These are phyloP conservation scores for Pseudogymnoascus sp. DNA, from an alignment of 2,329 filamentous ascomycete genomes.

Conservation along the genomic window DNA sequence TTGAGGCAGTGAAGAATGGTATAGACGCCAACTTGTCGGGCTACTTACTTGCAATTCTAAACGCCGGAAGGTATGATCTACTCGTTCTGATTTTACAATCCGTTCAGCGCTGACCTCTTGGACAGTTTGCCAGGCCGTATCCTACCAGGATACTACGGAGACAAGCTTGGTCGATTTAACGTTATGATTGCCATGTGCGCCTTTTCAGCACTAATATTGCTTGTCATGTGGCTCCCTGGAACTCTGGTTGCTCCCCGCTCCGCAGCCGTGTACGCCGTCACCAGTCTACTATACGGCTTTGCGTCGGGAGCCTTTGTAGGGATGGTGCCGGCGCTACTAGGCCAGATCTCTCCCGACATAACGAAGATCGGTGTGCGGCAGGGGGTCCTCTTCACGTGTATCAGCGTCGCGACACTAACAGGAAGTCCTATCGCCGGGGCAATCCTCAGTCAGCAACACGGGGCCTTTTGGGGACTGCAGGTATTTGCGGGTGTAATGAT, in stretches of 20 bases:
- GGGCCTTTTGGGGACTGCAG: slow-evolving; percentile 47
- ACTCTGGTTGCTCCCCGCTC: slow-evolving; percentile 40
- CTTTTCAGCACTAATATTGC: slow-evolving; percentile 37
- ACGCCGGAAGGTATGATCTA: slow-evolving; percentile 30
- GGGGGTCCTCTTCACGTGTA: slow-evolving; percentile 56
- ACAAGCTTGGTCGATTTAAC: slow-evolving; percentile 48
- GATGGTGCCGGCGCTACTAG: slow-evolving; percentile 51
- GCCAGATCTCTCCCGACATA: slow-evolving; percentile 58
- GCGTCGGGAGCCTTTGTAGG: slow-evolving; percentile 44
- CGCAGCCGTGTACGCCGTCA: slow-evolving; percentile 43
- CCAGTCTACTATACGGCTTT: slow-evolving; percentile 59
- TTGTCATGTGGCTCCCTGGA: slow-evolving; percentile 56
- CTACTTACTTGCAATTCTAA: slow-evolving; percentile 48
- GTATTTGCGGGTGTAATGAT: slow-evolving; percentile 51
- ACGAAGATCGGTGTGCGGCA: slow-evolving; percentile 60
- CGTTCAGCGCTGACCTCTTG: not conserved
- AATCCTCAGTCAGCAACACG: slow-evolving; percentile 44
- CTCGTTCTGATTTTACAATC: not conserved
- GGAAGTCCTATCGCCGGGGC: slow-evolving; percentile 61
- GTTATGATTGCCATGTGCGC: slow-evolving; percentile 23
- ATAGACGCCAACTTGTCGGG: slow-evolving; percentile 39
- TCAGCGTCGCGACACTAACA: slow-evolving; percentile 56
- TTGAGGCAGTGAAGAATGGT: slow-evolving; percentile 39
- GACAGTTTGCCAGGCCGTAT: slow-evolving; percentile 46
- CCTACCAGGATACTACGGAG: slow-evolving; percentile 45